Evolutionary conservation across 331 rosid genomes (phyloP), one percentile per base, ranked within the genome.

Genomic region (Dryas integrifolia): DNA sequence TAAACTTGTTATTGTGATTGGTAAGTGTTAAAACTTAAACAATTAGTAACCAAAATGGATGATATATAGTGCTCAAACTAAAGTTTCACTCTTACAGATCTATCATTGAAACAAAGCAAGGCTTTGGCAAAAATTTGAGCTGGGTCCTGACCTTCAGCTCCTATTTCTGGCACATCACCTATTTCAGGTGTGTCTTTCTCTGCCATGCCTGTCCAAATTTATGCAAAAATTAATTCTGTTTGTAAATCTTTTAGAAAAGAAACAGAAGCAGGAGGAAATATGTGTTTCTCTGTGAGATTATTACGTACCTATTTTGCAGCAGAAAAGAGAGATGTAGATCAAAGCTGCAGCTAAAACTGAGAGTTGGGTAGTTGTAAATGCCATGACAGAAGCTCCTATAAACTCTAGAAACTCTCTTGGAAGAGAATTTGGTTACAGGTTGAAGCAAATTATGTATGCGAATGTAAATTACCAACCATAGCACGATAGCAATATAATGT

Each of bases 51-150:
- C 55, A 53, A 21, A 75, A 41, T 60, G 66, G 46, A 60, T 30
- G 35, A 30, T 30, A 30, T 30, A 30, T 30, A 30, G 35, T 30
- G 3, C 35, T 30, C 35, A 30, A 30, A 30, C 35, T 38, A 35
- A 58, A 12, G 40, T 46, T 7, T 26, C n/a, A 43, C 87, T 76
- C 87, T 76, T 75, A 93, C 98, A 73, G 90, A 73, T 84, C 85
- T 89, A 67, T 90, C 88, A 76, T 87, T 79, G 85, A 93, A 93
- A 77, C 98, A 90, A 0, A 79, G 88, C 78, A 93, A 78, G 30
- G 98, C 98, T 66, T 83, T 85, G 75, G 92, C 76, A 30, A 86
- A 76, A 38, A 93, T 77, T 80, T 86, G 78, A 70, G 87, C 10
- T 7, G 94, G 91, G 65, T 87, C 92, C 14, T 58, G 43, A 15